A percentile compares a stretch with the other conserved stretches of the same genome.
phyloP scores from a whole-genome alignment of 257 asterid species.

The Datura wrightii region DNA sequence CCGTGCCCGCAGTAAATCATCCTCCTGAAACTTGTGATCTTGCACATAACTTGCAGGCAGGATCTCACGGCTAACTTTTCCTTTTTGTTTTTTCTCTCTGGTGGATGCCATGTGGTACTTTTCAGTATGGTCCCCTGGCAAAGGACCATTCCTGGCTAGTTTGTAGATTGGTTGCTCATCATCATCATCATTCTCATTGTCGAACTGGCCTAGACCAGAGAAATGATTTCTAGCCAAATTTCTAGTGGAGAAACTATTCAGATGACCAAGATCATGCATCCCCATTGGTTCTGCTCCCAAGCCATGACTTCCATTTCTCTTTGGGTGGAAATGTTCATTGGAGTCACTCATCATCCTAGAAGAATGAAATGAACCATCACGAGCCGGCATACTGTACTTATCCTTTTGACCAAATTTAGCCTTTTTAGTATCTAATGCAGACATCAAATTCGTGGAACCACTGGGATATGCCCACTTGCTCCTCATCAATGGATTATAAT shows the following conservation, averaged over 20 bases:
- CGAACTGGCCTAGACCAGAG: slow-evolving; percentile 52
- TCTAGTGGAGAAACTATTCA: slow-evolving; percentile 51
- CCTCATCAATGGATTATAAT: slow-evolving; percentile 89
- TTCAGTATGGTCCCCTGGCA: slow-evolving; percentile 57
- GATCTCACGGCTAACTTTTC: slow-evolving; percentile 50
- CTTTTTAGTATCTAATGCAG: slow-evolving; percentile 52
- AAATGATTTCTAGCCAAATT: slow-evolving; percentile 51
- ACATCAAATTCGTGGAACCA: slow-evolving; percentile 62
- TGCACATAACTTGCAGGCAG: slow-evolving; percentile 60
- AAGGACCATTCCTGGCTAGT: slow-evolving; percentile 65
- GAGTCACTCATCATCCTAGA: slow-evolving; percentile 50
- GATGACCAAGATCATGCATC: slow-evolving; percentile 67
- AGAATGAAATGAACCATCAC: slow-evolving; percentile 59
- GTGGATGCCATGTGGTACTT: slow-evolving; percentile 53
- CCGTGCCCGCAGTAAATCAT: slow-evolving; percentile 61
- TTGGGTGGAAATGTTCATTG: slow-evolving; percentile 50
- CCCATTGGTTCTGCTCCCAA: slow-evolving; percentile 61
- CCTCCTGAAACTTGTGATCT: slow-evolving; percentile 53
- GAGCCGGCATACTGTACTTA: slow-evolving; percentile 49
- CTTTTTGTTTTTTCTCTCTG: slow-evolving; percentile 63
- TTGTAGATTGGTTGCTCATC: slow-evolving; percentile 58
- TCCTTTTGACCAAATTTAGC: slow-evolving; percentile 58
- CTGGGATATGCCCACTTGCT: slow-evolving; percentile 94
- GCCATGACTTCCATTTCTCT: slow-evolving; percentile 43
- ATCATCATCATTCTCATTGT: slow-evolving; percentile 46